phyloP scores from a whole-genome alignment of 2,329 filamentous ascomycete species.

The Elsinoe fawcettii region DNA sequence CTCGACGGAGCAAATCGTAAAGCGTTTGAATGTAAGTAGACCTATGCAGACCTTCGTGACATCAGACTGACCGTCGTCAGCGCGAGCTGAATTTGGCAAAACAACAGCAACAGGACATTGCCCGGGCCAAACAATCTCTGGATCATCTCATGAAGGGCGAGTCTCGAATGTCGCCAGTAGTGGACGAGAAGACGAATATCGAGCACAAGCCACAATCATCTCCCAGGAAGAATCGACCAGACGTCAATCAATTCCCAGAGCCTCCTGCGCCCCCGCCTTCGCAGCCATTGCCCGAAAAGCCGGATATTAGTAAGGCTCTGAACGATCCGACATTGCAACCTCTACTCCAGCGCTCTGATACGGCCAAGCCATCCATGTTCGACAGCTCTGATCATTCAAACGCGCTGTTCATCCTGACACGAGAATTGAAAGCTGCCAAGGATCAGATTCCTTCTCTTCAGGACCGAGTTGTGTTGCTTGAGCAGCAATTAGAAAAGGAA shows the following conservation, averaged over 20 bases:
- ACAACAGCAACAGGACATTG: conserved; percentile 78
- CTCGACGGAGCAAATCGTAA: conserved; percentile 90
- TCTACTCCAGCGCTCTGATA: conserved; percentile 66
- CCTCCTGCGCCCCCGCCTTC: conserved; percentile 89
- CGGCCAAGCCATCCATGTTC: conserved; percentile 56
- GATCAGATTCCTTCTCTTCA: conserved; percentile 81
- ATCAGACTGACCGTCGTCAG: conserved; percentile 44
- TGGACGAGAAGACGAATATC: conserved; percentile 38
- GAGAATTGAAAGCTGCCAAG: conserved; percentile 75
- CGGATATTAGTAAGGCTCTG: conserved; percentile 54
- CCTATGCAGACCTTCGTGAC: background rate
- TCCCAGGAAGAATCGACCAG: conserved; percentile 56
- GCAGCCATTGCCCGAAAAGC: conserved; percentile 88
- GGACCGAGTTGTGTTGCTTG: conserved; percentile 70
- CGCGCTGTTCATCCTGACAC: conserved; percentile 76
- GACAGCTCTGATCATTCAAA: conserved; percentile 54
- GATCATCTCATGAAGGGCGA: conserved; percentile 69
- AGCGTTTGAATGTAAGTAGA: conserved; percentile 65
- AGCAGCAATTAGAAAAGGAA: conserved; percentile 70
- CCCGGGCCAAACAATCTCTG: conserved; percentile 74
- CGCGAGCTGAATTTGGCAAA: conserved; percentile 84
- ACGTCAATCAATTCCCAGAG: conserved; percentile 81
- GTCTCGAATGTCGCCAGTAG: conserved; percentile 35
- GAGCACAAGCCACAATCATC: conserved; percentile 36
- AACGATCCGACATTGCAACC: conserved; percentile 43